Evolutionary conservation across 257 asterid species (phyloP).

Genomic region (Fraxinus excelsior): DNA sequence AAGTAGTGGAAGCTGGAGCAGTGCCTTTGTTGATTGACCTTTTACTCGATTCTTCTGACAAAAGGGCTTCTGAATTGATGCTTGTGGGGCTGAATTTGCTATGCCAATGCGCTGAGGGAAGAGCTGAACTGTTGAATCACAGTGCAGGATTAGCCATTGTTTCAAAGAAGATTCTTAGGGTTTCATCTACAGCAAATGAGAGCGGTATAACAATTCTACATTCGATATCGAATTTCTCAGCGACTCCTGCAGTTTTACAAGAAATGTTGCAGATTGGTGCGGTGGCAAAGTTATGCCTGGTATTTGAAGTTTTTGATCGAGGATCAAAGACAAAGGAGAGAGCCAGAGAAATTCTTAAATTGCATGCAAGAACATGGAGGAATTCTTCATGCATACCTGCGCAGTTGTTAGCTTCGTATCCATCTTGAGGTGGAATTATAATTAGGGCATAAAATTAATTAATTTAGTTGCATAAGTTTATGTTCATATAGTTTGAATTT

Average conservation of each 20-base stretch:
- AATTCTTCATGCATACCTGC: constrained; percentile 41
- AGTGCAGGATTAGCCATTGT: constrained; percentile 49
- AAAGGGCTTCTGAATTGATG: constrained; percentile 31
- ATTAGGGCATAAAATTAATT: background rate
- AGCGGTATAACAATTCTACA: constrained; percentile 42
- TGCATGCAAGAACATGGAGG: constrained; percentile 43
- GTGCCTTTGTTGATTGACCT: constrained; percentile 36
- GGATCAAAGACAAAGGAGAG: constrained; percentile 42
- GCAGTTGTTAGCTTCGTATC: constrained; percentile 27
- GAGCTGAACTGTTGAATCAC: constrained; percentile 45
- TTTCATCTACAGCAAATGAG: constrained; percentile 42
- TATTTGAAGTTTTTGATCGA: constrained; percentile 41
- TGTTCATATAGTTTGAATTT: background rate
- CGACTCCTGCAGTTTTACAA: constrained; percentile 34
- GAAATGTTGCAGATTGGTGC: constrained; percentile 52
- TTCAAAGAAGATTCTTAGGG: constrained; percentile 52
- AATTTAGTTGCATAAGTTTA: background rate
- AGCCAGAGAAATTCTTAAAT: constrained; percentile 45
- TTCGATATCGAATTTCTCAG: constrained; percentile 42
- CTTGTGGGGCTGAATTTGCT: constrained; percentile 31
- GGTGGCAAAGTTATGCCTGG: constrained; percentile 42
- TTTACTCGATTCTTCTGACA: constrained; percentile 36
- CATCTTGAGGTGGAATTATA: constrained; percentile 17
- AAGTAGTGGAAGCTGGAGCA: constrained; percentile 40
- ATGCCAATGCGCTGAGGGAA: constrained; percentile 50